phyloP scores from a whole-genome alignment of 768 basidiomycete genomes.

The Collybia nuda region DNA sequence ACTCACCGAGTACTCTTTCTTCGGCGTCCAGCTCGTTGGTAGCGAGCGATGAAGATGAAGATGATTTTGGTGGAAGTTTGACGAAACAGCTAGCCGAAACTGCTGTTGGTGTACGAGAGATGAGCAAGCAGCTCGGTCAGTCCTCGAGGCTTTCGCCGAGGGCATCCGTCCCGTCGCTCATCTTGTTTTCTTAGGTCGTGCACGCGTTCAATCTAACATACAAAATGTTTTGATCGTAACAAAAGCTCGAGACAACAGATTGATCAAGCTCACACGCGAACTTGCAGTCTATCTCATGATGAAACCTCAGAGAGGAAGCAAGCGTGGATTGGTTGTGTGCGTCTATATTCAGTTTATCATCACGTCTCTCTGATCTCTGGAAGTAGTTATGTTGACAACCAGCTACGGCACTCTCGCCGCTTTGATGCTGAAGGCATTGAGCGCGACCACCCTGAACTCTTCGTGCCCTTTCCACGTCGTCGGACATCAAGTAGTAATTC shows the following conservation, averaged over 20 bases:
- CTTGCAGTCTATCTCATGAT: conserved; percentile 95
- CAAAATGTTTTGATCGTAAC: conserved; percentile 95
- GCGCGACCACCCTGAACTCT: conserved; percentile 85
- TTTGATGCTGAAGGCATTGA: conserved; percentile 93
- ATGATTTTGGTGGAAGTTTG: conserved; percentile 72
- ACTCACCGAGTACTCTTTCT: conserved; percentile 12
- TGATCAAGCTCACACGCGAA: conserved; percentile 93
- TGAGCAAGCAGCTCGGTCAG: conserved; percentile 97
- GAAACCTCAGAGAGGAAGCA: conserved; percentile 62
- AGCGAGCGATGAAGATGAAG: conserved; percentile 54
- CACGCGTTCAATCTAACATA: conserved; percentile 87
- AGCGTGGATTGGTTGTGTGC: conserved; percentile 86
- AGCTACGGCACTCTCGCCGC: conserved; percentile 83
- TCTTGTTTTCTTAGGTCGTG: conserved; percentile 62
- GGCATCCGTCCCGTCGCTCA: conserved; percentile 3
- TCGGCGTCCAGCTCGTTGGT: conserved; percentile 19
- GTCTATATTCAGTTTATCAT: conserved; percentile 17
- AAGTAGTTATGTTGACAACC: conserved; percentile 88
- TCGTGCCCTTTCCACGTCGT: conserved; percentile 74
- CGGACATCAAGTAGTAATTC: conserved; percentile 70
- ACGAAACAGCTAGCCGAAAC: conserved; percentile 96
- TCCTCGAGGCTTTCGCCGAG: conserved; percentile 10
- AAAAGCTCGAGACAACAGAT: conserved; percentile 94
- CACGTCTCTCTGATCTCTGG: conserved; percentile 1
- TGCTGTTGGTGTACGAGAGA: conserved; percentile 94